phyloP scores from a whole-genome alignment of 768 basidiomycete species.

The Calocera cornea region DNA sequence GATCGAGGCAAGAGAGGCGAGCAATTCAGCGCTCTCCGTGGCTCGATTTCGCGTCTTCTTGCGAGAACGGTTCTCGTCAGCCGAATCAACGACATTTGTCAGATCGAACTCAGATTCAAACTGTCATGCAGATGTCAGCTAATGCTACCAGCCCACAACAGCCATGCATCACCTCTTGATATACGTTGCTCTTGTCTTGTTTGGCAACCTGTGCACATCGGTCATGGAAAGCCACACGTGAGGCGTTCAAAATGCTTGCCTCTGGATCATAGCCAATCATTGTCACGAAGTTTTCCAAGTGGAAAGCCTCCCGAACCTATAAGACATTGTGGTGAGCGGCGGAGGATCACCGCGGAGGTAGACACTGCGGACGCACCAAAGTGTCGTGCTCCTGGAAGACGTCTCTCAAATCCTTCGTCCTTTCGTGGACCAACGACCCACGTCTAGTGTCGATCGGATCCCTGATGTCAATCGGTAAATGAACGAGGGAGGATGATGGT shows the following conservation, averaged over 20 bases:
- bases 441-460: slow-evolving; percentile 14
- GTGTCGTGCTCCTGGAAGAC: slow-evolving; percentile 58
- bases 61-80: slow-evolving; percentile 36
- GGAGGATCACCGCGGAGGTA: background rate
- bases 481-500: background rate
- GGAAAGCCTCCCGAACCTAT: slow-evolving; percentile 77
- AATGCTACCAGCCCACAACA: background rate
- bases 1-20: slow-evolving; percentile 19
- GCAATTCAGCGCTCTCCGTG: slow-evolving; percentile 38
- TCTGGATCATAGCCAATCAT: slow-evolving; percentile 66
- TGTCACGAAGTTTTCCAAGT: slow-evolving; percentile 67
- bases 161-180: slow-evolving; percentile 42
- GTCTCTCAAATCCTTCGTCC: slow-evolving; percentile 43
- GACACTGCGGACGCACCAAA: slow-evolving; percentile 38
- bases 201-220: slow-evolving; percentile 45
- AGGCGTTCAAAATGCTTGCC: slow-evolving; percentile 29
- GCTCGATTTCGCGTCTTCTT: slow-evolving; percentile 44
- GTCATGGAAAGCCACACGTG: slow-evolving; percentile 1
- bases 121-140: slow-evolving; percentile 23
- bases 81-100: slow-evolving; percentile 33
- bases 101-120: slow-evolving; percentile 53
- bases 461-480: slow-evolving; percentile 11
- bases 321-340: slow-evolving; percentile 6
- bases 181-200: slow-evolving; percentile 55
- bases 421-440: slow-evolving; percentile 39